phyloP scores from a whole-genome alignment of 495 filamentous ascomycete species.

The Trichoderma gamsii region DNA sequence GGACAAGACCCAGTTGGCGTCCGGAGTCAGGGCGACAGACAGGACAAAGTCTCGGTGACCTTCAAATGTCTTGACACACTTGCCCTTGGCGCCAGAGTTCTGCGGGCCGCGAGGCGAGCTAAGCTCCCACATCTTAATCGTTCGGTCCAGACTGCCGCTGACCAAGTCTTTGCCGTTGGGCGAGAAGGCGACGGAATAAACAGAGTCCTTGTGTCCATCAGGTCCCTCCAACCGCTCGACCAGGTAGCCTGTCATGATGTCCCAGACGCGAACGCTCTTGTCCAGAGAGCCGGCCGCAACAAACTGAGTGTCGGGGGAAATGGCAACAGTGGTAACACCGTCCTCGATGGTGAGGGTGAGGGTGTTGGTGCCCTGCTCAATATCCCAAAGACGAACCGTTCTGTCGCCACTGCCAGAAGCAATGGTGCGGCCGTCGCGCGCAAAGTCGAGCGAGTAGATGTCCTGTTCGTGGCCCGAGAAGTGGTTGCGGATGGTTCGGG shows the following conservation, averaged over 20 bases:
- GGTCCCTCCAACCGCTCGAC: slow-evolving; percentile 78
- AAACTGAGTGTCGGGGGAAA: slow-evolving; percentile 80
- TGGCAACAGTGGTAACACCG: slow-evolving; percentile 85
- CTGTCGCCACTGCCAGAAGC: slow-evolving; percentile 84
- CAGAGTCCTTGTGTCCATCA: slow-evolving; percentile 85
- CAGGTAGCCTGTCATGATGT: slow-evolving; percentile 61
- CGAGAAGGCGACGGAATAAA: slow-evolving; percentile 89
- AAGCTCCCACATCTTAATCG: slow-evolving; percentile 94
- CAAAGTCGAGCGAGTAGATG: slow-evolving; percentile 89
- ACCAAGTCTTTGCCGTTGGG: slow-evolving; percentile 83
- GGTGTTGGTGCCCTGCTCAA: slow-evolving; percentile 65
- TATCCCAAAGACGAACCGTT: slow-evolving; percentile 86
- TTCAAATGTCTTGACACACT: slow-evolving; percentile 84
- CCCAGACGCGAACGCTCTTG: slow-evolving; percentile 88
- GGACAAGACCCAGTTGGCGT: slow-evolving; percentile 84
- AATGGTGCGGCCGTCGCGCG: slow-evolving; percentile 78
- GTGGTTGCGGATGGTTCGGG: slow-evolving; percentile 68
- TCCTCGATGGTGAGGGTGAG: slow-evolving; percentile 81
- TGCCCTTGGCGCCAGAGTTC: slow-evolving; percentile 60
- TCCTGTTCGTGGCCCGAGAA: slow-evolving; percentile 87
- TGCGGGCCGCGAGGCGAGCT: slow-evolving; percentile 59
- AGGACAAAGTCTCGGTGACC: slow-evolving; percentile 91
- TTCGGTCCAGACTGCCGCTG: slow-evolving; percentile 86
- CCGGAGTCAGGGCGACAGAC: slow-evolving; percentile 80
- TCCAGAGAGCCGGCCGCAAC: slow-evolving; percentile 85